Evolutionary conservation across 352 stramenopile genomes (phyloP).

Genomic region (Phytopythium sindhum): DNA sequence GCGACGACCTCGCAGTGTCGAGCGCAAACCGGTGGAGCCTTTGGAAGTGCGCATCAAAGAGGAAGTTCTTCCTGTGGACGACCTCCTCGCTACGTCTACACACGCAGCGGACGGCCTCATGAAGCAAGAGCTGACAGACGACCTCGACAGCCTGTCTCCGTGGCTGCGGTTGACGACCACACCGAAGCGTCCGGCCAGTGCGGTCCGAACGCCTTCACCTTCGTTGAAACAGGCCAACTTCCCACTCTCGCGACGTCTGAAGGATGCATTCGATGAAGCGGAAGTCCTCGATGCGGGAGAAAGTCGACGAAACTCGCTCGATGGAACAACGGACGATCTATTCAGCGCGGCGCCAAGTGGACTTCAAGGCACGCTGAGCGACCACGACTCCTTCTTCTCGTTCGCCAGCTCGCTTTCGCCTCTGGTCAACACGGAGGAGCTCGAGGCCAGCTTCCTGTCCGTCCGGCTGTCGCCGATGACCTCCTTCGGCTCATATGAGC

Average conservation of each 20-base stretch:
- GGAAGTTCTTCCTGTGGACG: background rate
- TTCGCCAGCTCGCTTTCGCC: slow-evolving; percentile 75
- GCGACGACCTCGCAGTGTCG: slow-evolving; percentile 2
- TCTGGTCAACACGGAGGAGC: slow-evolving; percentile 49
- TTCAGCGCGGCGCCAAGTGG: slow-evolving; percentile 36
- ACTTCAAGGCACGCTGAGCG: slow-evolving; percentile 26
- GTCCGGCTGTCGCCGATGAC: slow-evolving; percentile 58
- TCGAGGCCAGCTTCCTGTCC: slow-evolving; percentile 61
- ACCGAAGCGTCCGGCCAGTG: background rate
- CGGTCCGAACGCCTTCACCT: slow-evolving; percentile 23
- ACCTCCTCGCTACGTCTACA: background rate
- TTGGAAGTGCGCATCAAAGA: slow-evolving; percentile 2
- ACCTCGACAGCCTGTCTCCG: slow-evolving; percentile 5
- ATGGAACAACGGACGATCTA: slow-evolving; percentile 27
- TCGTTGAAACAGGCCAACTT: slow-evolving; percentile 16
- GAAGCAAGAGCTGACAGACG: slow-evolving; percentile 7
- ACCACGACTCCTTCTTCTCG: slow-evolving; percentile 80
- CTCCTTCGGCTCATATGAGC: slow-evolving; percentile 42
- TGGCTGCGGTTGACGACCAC: slow-evolving; percentile 8
- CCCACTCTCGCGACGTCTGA: slow-evolving; percentile 29
- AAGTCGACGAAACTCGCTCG: slow-evolving; percentile 10
- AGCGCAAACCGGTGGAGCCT: background rate
- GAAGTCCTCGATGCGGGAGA: slow-evolving; percentile 2
- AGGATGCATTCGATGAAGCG: slow-evolving; percentile 31
- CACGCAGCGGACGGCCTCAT: background rate